A percentile compares a stretch with the other conserved stretches of the same genome.
Evolutionary conservation across 2,329 filamentous ascomycete genomes (phyloP).

Genomic region (Septoria linicola): DNA sequence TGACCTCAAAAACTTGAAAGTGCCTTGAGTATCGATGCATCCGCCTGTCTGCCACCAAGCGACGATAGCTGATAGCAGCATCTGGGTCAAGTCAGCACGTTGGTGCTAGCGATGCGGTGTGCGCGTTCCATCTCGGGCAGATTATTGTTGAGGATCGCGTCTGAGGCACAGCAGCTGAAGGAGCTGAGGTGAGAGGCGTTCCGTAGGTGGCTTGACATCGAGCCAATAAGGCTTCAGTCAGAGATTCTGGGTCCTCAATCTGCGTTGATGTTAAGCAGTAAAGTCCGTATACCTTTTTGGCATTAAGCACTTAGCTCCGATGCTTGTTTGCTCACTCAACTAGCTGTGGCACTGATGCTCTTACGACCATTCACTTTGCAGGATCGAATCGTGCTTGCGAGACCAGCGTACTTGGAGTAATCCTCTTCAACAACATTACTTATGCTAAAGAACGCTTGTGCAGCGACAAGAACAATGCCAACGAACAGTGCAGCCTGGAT

Average conservation of each 20-base stretch:
- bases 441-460: background rate
- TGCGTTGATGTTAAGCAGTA: background rate
- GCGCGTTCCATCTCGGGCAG: too few relatives aligned
- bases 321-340: background rate
- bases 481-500: conserved; percentile 28
- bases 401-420: background rate
- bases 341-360: background rate
- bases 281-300: background rate
- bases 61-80: too few relatives aligned
- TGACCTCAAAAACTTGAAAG: too few relatives aligned
- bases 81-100: too few relatives aligned
- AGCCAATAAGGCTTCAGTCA: background rate
- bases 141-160: background rate
- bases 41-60: too few relatives aligned
- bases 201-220: background rate
- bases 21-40: too few relatives aligned
- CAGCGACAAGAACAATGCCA: conserved; percentile 4
- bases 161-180: background rate
- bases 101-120: too few relatives aligned
- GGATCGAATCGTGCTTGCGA: background rate
- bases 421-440: background rate
- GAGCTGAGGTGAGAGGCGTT: background rate
- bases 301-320: background rate
- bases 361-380: background rate
- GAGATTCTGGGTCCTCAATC: background rate